These are phyloP conservation scores for Talaromyces piceae DNA, from an alignment of 2,329 filamentous ascomycete genomes.

Conservation along the genomic window DNA sequence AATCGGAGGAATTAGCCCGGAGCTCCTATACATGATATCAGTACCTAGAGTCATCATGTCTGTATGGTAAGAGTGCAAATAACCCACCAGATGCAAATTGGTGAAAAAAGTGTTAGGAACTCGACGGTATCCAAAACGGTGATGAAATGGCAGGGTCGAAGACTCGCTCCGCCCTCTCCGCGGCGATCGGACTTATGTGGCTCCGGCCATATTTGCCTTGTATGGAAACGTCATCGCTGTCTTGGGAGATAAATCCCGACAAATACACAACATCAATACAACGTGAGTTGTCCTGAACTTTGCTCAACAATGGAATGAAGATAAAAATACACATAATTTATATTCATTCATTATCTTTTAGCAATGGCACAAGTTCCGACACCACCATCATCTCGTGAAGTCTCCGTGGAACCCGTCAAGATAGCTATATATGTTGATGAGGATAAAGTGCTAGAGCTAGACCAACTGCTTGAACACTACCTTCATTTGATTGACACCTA, in stretches of 20 bases:
- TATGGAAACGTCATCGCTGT: slow-evolving; percentile 3
- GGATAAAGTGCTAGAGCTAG: slow-evolving; percentile 28
- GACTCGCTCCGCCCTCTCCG: not conserved
- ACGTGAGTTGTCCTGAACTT: not conserved
- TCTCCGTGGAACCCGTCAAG: slow-evolving; percentile 21
- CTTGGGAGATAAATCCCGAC: slow-evolving; percentile 2
- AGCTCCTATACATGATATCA: not conserved
- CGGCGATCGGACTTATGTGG: slow-evolving; percentile 8
- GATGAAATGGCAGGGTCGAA: slow-evolving; percentile 4
- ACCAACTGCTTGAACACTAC: slow-evolving; percentile 36
- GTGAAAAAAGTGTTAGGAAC: not conserved
- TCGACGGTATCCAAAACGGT: too few relatives aligned
- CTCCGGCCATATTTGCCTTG: slow-evolving; percentile 7
- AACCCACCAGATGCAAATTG: not conserved
- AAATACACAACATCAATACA: not conserved
- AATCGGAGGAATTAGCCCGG: not conserved
- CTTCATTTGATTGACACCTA: slow-evolving; percentile 37
- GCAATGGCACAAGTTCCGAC: slow-evolving; percentile 28
- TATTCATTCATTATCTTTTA: too few relatives aligned
- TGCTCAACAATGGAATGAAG: not conserved
- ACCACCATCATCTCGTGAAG: slow-evolving; percentile 26
- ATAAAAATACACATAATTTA: not conserved
- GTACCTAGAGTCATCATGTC: not conserved
- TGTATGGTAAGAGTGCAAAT: not conserved
- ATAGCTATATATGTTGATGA: slow-evolving; percentile 14